Base-by-base conservation (phyloP, 768 basidiomycete species). In the Lactarius hengduanensis region DNA sequence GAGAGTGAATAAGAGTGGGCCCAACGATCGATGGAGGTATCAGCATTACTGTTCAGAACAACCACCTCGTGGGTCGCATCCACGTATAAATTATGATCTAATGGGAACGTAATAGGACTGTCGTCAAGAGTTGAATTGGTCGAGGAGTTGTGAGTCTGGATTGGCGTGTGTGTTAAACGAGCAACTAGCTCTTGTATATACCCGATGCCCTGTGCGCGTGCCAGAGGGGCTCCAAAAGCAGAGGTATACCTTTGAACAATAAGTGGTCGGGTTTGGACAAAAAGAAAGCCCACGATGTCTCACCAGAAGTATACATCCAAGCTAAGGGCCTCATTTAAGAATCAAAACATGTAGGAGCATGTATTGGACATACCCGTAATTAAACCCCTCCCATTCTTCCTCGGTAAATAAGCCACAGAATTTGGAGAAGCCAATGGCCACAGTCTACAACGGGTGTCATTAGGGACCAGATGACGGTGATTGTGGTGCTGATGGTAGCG, bases 31-130 rank as follows among this genome's bases (percentile, higher is more conserved):
- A 26, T 32, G 43, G 58, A 61, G 11, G 56, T 55, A 62, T 2
- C 61, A 5, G 45, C 77, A 84, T 22, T 67, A 91, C 91, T 84
- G 71, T 94, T 90, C n/a, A 94, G 77, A 0, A 95, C 86, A 45
- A 95, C 90, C n/a, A 93, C 91, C 71, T 96, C 94, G 64, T 96
- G 95, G 2, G 90, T 92, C 7, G 92, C 92, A 73, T 96, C 94
- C 8, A 94, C 92, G 65, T 94, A 96, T 40, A 96, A 74, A 62
- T 80, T 83, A 62, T 92, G 84, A 30, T 82, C 77, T 1, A 93
- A 80, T 8, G 90, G 91, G 83, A 91, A 92, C 0, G 85, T 89
- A 20, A 82, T 79, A 0, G 81, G 78, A 70, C 83, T 86, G 66
- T 90, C 83, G 68, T 94, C 82, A 61, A 95, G 80, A 0, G 93